Evolutionary conservation across 2,329 filamentous ascomycete species (phyloP).

Genomic region (Aureobasidium melanogenum): DNA sequence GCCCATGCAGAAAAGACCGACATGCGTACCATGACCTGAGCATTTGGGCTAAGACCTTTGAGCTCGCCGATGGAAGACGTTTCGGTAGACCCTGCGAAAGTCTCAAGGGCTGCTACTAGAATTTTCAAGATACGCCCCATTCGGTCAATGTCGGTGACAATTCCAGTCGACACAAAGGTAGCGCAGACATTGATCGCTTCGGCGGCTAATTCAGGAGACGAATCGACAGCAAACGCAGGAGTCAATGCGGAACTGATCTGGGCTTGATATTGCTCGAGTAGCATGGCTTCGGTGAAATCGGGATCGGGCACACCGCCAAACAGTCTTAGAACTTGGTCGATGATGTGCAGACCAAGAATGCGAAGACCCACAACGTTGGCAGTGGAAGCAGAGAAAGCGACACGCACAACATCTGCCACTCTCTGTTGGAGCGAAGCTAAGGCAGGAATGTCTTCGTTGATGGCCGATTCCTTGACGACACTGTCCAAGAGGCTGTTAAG

Average conservation of each 20-base stretch:
- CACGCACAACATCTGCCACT: constrained; percentile 86
- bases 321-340: constrained; percentile 86
- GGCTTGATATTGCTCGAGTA: constrained; percentile 95
- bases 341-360: constrained; percentile 85
- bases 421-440: constrained; percentile 71
- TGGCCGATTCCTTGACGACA: constrained; percentile 67
- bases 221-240: constrained; percentile 90
- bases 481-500: constrained; percentile 73
- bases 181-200: constrained; percentile 96
- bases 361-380: constrained; percentile 83
- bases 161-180: constrained; percentile 94
- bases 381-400: constrained; percentile 95
- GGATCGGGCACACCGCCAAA: constrained; percentile 94
- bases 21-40: constrained; percentile 97
- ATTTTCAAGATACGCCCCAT: constrained; percentile 98
- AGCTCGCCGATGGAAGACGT: constrained; percentile 86
- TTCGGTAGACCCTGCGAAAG: constrained; percentile 72
- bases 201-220: constrained; percentile 87
- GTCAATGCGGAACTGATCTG: constrained; percentile 96
- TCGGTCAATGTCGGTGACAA: constrained; percentile 94
- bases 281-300: constrained; percentile 92
- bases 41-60: constrained; percentile 86
- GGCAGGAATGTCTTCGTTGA: constrained; percentile 69
- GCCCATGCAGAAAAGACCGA: constrained; percentile 96
- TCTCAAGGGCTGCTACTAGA: constrained; percentile 80